These are phyloP conservation scores for Tetrastigma voinierianum DNA, from an alignment of 164 flowering plant genomes.

Conservation along the genomic window DNA sequence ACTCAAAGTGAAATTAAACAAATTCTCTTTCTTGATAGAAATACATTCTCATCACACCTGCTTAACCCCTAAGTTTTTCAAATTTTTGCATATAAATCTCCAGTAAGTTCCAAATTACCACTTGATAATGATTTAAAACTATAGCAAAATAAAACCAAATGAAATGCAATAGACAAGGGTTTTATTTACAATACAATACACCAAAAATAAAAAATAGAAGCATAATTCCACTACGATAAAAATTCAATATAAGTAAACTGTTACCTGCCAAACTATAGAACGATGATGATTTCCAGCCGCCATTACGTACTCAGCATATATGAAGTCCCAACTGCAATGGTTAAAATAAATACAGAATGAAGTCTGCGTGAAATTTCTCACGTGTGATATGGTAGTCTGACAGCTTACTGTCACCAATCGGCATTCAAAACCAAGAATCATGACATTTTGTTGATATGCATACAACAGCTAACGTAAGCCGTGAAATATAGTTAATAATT, in stretches of 20 bases:
- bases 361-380: neutral
- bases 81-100: too few species aligned
- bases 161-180: too few species aligned
- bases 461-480: neutral
- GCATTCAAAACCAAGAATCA: neutral
- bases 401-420: neutral
- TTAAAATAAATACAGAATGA: neutral
- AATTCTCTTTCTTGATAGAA: too few species aligned
- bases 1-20: too few species aligned
- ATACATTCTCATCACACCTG: too few species aligned
- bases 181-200: too few species aligned
- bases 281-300: constrained; percentile 89
- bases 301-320: constrained; percentile 97
- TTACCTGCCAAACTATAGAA: constrained; percentile 91
- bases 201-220: too few species aligned
- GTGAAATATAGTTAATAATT: neutral
- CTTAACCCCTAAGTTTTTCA: too few species aligned
- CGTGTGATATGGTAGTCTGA: neutral
- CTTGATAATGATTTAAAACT: too few species aligned
- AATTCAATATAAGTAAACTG: neutral
- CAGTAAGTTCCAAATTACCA: too few species aligned
- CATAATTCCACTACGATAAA: neutral
- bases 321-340: constrained; percentile 89
- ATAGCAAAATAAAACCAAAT: too few species aligned
- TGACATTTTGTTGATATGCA: neutral